Percentiles rank a stretch among this genome's conserved stretches.
Conservation (phyloP, 2,329 filamentous ascomycete species). For the Boeremia exigua region DNA sequence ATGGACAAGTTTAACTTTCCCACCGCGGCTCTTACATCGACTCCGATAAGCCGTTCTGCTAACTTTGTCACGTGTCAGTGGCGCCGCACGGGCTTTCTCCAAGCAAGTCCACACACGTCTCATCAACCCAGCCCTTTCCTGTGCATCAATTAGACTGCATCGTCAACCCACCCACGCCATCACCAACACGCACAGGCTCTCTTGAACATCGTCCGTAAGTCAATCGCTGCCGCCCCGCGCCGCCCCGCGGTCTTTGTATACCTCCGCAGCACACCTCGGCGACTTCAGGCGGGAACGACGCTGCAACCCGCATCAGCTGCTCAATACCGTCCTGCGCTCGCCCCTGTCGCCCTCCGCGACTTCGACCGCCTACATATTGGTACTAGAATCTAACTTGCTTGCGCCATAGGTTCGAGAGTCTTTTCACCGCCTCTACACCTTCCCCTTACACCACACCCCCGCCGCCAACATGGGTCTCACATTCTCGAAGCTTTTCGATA, state of each 20-base stretch:
- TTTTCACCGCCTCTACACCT: conserved; percentile 36
- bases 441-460: conserved; percentile 33
- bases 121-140: conserved; percentile 47
- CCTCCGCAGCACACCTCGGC: conserved; percentile 22
- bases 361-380: conserved; percentile 16
- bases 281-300: conserved; percentile 30
- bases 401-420: conserved; percentile 46
- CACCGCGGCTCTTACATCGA: conserved; percentile 26
- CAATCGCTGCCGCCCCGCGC: conserved; percentile 23
- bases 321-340: conserved; percentile 27
- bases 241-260: conserved; percentile 22
- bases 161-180: conserved; percentile 44
- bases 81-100: conserved; percentile 29
- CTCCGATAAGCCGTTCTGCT: conserved; percentile 31
- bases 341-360: conserved; percentile 12
- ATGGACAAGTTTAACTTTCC: conserved; percentile 3
- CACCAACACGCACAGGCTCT: conserved; percentile 42
- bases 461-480: conserved; percentile 86
- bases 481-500: conserved; percentile 95
- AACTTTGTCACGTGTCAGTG: conserved; percentile 40
- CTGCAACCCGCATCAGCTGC: conserved; percentile 37
- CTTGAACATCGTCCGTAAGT: conserved; percentile 48
- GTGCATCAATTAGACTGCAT: conserved; percentile 50
- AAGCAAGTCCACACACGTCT: conserved; percentile 40
- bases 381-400: conserved; percentile 21